Conservation (phyloP, 1,139 yeast species). For the Kluyveromyces sp. region DNA sequence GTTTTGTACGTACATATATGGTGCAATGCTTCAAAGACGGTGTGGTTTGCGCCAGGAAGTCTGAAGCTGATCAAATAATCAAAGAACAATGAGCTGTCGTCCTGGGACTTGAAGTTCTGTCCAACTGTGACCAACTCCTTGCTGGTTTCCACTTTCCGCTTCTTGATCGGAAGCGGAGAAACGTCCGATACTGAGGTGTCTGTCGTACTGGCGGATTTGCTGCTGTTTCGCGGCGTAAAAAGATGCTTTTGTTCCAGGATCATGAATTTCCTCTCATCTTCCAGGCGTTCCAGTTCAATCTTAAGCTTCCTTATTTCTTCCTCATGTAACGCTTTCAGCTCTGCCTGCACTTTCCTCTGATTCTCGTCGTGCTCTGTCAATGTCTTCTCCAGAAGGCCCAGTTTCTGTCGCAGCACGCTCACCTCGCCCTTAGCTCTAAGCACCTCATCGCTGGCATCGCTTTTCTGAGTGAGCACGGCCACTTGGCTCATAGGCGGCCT, state of each 20-base stretch:
- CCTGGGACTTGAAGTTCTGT: conserved; percentile 21
- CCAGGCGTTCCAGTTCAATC: conserved; percentile 46
- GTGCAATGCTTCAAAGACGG: conserved; percentile 45
- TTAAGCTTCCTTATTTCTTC: conserved; percentile 42
- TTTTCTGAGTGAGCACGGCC: conserved; percentile 1
- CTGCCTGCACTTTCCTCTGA: conserved; percentile 30
- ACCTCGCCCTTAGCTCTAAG: conserved; percentile 67
- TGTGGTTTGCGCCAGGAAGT: conserved; percentile 43
- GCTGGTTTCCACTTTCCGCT: conserved; percentile 21
- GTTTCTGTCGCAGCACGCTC: conserved; percentile 62
- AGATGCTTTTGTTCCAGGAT: conserved; percentile 34
- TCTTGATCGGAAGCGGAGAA: conserved; percentile 22
- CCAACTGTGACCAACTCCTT: conserved; percentile 16
- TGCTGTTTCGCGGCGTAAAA: conserved; percentile 10
- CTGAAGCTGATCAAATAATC: conserved; percentile 35
- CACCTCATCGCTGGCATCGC: conserved; percentile 18
- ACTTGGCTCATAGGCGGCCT: conserved; percentile 21
- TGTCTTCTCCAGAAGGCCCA: conserved; percentile 42
- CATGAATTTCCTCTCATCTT: conserved; percentile 67
- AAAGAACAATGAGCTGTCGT: conserved; percentile 38
- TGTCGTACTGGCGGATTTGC: conserved; percentile 6
- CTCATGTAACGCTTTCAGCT: conserved; percentile 38
- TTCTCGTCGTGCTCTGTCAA: conserved; percentile 19
- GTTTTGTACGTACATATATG: conserved; percentile 38
- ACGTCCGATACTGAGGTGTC: conserved; percentile 2